Base-by-base conservation (phyloP, 106 monocot species). In the Amphibolis antarctica region DNA sequence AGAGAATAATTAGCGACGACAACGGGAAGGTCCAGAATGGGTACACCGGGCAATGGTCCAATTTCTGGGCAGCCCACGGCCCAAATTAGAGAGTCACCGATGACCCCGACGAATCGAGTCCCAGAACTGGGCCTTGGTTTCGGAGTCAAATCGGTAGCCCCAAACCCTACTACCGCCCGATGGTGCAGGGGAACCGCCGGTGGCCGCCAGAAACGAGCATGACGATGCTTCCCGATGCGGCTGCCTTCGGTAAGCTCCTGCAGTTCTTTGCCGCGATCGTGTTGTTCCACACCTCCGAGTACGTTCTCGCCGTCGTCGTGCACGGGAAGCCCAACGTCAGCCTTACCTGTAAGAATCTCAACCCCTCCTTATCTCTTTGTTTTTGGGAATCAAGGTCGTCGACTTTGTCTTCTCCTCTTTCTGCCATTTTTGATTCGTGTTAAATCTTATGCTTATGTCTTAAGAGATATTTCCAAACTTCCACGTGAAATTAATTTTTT, bases 251-350 rank as follows among this genome's bases (percentile, higher is more conserved):
- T 52, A 84, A 92, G 66, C 80, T 88, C 53, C 57, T 66, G 31
- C 74, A 78, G 67, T 82, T 92, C 59, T 13, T 74, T 10, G 79
- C 49, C 26, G 85, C 75, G 24, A 24, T 88, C 20, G 17, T 62
- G 43, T 88, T 88, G 74, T 92, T 92, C 76, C 88, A 92, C 55
- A 55, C 46, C 55, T 88, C 92, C 9, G 92, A 92, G 66, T 92
- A 82, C 65, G 59, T 55, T 31, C 88, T 92, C 50, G 82, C 85
- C 68, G 66, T 66, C 36, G 53, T 61, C 68, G 72, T 78, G 73
- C 92, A 92, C 46, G 92, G 88, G 65, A 82, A 76, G 59, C 69
- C 73, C 71, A 76, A 77, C 56, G 77, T 80, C 60, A 67, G 77
- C 13, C 45, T 51, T 21, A 74, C 53, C 28, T 88, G 88, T 92